Base-by-base conservation (phyloP, 2,329 filamentous ascomycete species). In the Diplocarpon mali region DNA sequence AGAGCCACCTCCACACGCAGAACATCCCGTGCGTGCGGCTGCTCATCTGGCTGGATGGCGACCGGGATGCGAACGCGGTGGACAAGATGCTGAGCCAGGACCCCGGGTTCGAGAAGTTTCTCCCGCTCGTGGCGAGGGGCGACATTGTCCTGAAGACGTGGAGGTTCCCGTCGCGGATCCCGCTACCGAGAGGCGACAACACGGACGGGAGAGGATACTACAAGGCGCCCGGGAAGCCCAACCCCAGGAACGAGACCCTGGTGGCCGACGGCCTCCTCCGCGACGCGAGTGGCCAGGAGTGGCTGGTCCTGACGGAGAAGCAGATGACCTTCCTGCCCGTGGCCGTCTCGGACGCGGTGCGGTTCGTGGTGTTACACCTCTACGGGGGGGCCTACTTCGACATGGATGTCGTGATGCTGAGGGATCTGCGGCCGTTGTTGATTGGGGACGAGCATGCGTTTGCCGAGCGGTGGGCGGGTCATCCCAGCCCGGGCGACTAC, bases 261-360 rank as follows among this genome's bases (percentile, higher is more conserved):
- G 65, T 75, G 9, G 71, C 68, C 3, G 71, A 75, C 49, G 71
- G 71, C 41, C 66, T 74, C 30, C 60, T 73, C 32, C 64, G 71
- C 38, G 69, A 73, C 55, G 63, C 61, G 27, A 57, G 63, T 31
- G 69, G 69, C 15, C 69, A 72, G 46, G 69, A 73, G 49, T 75
- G 70, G 70, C 62, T 75, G 9, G 68, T 70, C 10, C 61, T 75
- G 39, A 70, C 69, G 0, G 65, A 69, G 24, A 73, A 72, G 56
- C 71, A 74, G 54, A 73, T 73, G 69, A 73, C 71, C 1, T 75
- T 74, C 57, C 63, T 75, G n/a, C 71, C 71, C 0, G 71, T 74
- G 8, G 71, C 71, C n/a, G 70, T 75, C 30, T 73, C 71, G 1
- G 71, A 75, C 55, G 71, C 71, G 5, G 69, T 74, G 6, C 65